Base-by-base conservation (phyloP, 2,329 filamentous ascomycete species). In the Cadophora gregata region DNA sequence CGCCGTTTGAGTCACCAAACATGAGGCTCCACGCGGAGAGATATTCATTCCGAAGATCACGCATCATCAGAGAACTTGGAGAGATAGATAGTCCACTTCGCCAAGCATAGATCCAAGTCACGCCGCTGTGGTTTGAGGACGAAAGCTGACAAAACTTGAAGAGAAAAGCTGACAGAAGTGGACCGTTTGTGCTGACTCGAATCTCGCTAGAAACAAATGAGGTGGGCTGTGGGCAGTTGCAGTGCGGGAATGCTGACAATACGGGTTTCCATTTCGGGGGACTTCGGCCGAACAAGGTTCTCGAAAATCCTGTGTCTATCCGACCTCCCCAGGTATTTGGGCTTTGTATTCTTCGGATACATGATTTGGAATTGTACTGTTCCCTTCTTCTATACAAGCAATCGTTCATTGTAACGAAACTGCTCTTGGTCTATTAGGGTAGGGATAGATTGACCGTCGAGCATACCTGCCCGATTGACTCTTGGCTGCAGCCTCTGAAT, bases 81-180 rank as follows among this genome's bases (percentile, higher is more conserved):
- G 0, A 55, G 19, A 16, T 2, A 55, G 19, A 27, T 33, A 21
- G 29, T 36, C 53, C 53, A 56, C 53, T n/a, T 21, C 21, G 31
- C 53, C 53, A 56, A 55, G 51, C 10, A 10, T 5, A 56, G 38
- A 12, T 58, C 31, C 55, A 58, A 58, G 31, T 12, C 42, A 42
- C 33, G 27, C 55, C 21, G 33, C 33, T 25, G 10, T 7, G 27
- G 29, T 14, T 5, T n/a, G 21, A 24, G 19, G 25, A 58, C 21
- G 27, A 14, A 53, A 47, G 42, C 42, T 47, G 42, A 47, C 42
- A 47, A 53, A 53, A 29, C 55, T 14, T 21, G 4, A 14, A 10
- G 38, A 25, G 21, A 21, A 38, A 36, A 21, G 31, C 21, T 58
- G 55, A 58, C 31, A 31, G 21, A n/a, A 58, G 55, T 12, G 55